A percentile compares a stretch with the other conserved stretches of the same genome.
These are phyloP conservation scores for Hymenoscyphus linearis DNA, from an alignment of 2,329 filamentous ascomycete species.

Conservation along the genomic window DNA sequence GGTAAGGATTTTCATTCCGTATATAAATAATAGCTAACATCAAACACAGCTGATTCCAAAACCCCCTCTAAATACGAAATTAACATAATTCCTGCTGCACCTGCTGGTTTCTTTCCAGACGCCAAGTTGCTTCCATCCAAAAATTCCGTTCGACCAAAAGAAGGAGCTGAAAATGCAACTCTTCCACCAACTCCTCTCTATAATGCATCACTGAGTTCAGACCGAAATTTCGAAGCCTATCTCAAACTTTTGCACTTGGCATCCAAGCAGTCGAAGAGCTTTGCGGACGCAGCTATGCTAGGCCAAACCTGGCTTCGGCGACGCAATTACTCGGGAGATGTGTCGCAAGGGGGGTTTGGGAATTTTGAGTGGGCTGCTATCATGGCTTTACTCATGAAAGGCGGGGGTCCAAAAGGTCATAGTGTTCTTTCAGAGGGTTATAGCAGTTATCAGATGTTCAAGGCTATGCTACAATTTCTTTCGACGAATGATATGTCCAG, in stretches of 20 bases:
- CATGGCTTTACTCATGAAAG: constrained; percentile 73
- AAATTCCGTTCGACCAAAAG: constrained; percentile 61
- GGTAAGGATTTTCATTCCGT: constrained; percentile 8
- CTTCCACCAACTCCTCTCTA: constrained; percentile 70
- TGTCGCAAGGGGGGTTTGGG: constrained; percentile 81
- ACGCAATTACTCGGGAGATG: constrained; percentile 66
- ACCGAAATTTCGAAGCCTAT: constrained; percentile 68
- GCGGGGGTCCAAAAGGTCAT: constrained; percentile 66
- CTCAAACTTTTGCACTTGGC: constrained; percentile 69
- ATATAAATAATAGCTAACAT: background rate
- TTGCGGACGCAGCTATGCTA: constrained; percentile 77
- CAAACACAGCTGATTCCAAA: constrained; percentile 31
- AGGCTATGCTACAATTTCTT: constrained; percentile 85
- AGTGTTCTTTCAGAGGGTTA: constrained; percentile 72
- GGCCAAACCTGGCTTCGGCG: constrained; percentile 87
- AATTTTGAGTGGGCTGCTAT: constrained; percentile 86
- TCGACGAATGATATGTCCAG: constrained; percentile 66
- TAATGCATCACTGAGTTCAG: constrained; percentile 77
- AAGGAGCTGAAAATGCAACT: constrained; percentile 37
- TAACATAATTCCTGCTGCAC: constrained; percentile 70
- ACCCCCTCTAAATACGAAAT: constrained; percentile 50
- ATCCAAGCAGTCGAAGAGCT: constrained; percentile 50
- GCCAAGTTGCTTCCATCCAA: constrained; percentile 65
- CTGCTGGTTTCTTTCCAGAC: constrained; percentile 62
- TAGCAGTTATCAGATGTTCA: constrained; percentile 91